These are phyloP conservation scores for Moesziomyces antarcticus DNA, from an alignment of 1,284 basidiomycete species.

Conservation along the genomic window DNA sequence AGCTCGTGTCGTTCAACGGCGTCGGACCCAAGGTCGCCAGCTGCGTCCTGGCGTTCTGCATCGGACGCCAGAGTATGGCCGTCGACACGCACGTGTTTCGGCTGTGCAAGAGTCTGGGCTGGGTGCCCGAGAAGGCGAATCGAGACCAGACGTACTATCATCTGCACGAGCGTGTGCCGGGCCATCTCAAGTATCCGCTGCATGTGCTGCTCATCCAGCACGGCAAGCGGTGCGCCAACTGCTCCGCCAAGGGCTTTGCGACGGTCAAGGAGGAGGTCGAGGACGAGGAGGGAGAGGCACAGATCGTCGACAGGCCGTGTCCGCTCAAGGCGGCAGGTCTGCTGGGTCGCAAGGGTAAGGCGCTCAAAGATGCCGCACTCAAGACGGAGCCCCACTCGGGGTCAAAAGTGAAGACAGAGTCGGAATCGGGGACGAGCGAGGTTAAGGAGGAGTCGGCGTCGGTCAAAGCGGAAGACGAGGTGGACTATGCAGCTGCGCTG, in stretches of 20 bases:
- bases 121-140: slow-evolving; percentile 75
- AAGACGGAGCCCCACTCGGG: slow-evolving; percentile 6
- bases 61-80: slow-evolving; percentile 78
- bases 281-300: slow-evolving; percentile 8
- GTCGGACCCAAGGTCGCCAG: slow-evolving; percentile 83
- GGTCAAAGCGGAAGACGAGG: background rate
- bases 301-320: slow-evolving; percentile 25
- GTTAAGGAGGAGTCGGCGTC: slow-evolving; percentile 6
- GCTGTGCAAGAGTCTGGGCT: slow-evolving; percentile 75
- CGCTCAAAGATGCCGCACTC: slow-evolving; percentile 39
- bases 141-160: slow-evolving; percentile 78
- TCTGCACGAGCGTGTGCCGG: slow-evolving; percentile 75
- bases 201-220: slow-evolving; percentile 79
- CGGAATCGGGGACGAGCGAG: background rate
- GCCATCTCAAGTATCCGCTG: slow-evolving; percentile 76
- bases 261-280: slow-evolving; percentile 58
- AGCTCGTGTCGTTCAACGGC: slow-evolving; percentile 68
- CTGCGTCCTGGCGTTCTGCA: slow-evolving; percentile 81
- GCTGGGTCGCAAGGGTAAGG: slow-evolving; percentile 45
- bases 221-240: slow-evolving; percentile 68
- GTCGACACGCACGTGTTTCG: slow-evolving; percentile 78
- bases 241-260: slow-evolving; percentile 64
- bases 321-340: slow-evolving; percentile 42
- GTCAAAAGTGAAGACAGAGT: slow-evolving; percentile 18
- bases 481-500: slow-evolving; percentile 22